Evolutionary conservation across 2,329 filamentous ascomycete species (phyloP), one percentile per base, ranked within the genome.

Genomic region (Aspergillus fischeri): DNA sequence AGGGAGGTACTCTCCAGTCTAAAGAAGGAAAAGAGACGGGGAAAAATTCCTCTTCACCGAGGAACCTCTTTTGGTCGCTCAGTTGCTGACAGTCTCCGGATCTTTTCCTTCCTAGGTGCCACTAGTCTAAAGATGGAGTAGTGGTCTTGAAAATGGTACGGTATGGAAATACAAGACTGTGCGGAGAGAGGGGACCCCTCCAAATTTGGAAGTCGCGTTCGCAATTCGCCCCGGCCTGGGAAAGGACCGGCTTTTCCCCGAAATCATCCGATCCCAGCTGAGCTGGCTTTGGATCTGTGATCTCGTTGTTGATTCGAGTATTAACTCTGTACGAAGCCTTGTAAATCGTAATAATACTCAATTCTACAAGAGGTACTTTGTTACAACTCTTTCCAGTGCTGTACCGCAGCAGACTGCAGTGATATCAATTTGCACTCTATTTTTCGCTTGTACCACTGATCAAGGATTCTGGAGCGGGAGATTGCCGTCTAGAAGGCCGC

Each of bases 401-500:
- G 10, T 10, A 29, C 28, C 11, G 28, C 28, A 11, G 28, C 28
- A 35, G 4, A 6, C 4, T 6, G 11, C 32, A 35, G 32, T 44
- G 41, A 56, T 60, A 48, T 49, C 53, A 38, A 44, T 38, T 53
- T 54, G 52, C 52, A 58, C 48, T 49, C 38, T 24, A 47, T 17
- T 35, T 17, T 17, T 17, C 32, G 32, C 32, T 35, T 11, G 32
- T 35, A 35, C 32, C 32, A 17, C 32, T 35, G 32, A 35, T 47
- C 44, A 47, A 47, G 21, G 21, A 47, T 24, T 45, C 20, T 14
- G 21, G 21, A 47, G 59, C 63, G 63, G 63, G 63, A 65, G 63
- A 65, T 65, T 62, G 62, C 55, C 62, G 55, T 65, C 62, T 61
- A 62, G 60, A 63, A 62, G 62, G 54, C 59, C 60, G 61, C 61